Evolutionary conservation across 2,329 filamentous ascomycete species (phyloP), one percentile per base, ranked within the genome.

Genomic region (Leptographium lundbergii): DNA sequence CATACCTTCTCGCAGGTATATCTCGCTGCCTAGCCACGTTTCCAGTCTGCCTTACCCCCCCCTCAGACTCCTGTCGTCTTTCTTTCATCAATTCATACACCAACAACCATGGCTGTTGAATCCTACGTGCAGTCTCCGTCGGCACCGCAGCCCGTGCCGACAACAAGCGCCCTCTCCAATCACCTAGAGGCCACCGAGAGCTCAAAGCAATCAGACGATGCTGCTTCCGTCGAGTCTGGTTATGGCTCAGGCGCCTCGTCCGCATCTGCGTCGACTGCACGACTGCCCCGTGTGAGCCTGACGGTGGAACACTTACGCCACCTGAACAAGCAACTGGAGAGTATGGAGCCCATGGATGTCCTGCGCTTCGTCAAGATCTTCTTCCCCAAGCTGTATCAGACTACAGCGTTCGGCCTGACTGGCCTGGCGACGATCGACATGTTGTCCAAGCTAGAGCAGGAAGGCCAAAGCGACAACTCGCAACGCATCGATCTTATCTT

Each of bases 321-420:
- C 73, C 81, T 99, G 71, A 99, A 99, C 79, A 75, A 84, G 64
- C 90, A 95, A 73, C 77, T 99, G 66, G 88, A 94, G 72, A 82
- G 86, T 69, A 88, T 97, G 72, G 84, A 91, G 69, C 89, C 94
- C 62, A 80, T 92, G 80, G 92, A 96, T 64, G 87, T 97, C 67
- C 82, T 99, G 62, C 87, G 85, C 74, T 96, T 95, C 88, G 90
- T 87, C 79, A 88, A 92, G 70, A 86, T 88, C 66, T 87, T 92
- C 66, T 87, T 99, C 67, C 94, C 94, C 67, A 87, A 87, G 70
- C 83, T 97, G 52, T 96, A 84, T 75, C 89, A 94, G 73, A 89
- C 88, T 51, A 92, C 89, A 14, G 88, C 89, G 59, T 92, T 92
- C 69, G 88, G 88, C 57, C 74, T 92, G 62, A 89, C 88, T 1